Base-by-base conservation (phyloP, 2,329 filamentous ascomycete species). In the Fusarium ramigenum region DNA sequence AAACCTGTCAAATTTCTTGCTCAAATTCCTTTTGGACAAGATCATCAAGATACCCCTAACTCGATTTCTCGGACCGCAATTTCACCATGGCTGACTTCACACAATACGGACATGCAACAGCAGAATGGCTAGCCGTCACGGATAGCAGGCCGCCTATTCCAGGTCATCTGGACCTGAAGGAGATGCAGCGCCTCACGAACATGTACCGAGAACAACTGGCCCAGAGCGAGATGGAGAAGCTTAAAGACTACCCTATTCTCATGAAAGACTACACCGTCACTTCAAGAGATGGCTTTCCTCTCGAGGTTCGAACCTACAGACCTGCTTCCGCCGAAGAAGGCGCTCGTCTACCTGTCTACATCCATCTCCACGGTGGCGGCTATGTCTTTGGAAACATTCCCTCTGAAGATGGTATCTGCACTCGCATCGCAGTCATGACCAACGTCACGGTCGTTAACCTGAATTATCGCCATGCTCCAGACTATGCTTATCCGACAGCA, bases 391-490 rank as follows among this genome's bases (percentile, higher is more conserved):
- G 89, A 4, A 87, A 85, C 0, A 74, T 90, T 5, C 72, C 78
- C 3, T 85, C 85, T 0, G 89, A 91, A 67, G 88, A 91, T 60
- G 84, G 85, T 0, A 82, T 80, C 2, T 91, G 88, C 69, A 79
- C 85, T 0, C 81, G 83, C 0, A 83, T 89, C 15, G 85, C 87
- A 0, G 76, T 84, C 18, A 80, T 81, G 9, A 77, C 82, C 0
- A 78, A 80, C 2, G 81, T 85, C 5, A 79, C 86, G 0, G 87
- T 90, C 0, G 73, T 90, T 3, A 88, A 89, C 46, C 80, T 90
- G 18, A 88, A 89, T 70, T 91, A 91, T 75, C 85, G 89, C 0
- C 88, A 91, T 73, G 88, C 88, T 0, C 89, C 89, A 0, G 85
- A 90, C 58, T 79, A 84, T 69, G 73, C 66, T 0, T 90, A 87